Evolutionary conservation across 176 grass and related monocot genomes (phyloP), one percentile per base, ranked within the genome.

Genomic region (Musa beccarii): DNA sequence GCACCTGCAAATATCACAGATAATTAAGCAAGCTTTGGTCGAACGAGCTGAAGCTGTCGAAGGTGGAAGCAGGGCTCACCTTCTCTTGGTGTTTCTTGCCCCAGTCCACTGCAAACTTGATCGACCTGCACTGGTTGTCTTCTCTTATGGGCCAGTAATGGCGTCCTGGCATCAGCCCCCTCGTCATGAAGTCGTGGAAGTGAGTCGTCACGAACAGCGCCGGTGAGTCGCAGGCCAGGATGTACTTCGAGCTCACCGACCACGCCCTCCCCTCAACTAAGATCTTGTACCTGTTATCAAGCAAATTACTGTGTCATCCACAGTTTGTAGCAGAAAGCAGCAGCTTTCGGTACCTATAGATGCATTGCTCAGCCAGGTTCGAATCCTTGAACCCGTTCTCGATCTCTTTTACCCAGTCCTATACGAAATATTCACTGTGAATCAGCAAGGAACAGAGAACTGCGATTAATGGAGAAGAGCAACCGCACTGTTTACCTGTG

Each of bases 221-320:
- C 4, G 83, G 89, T 6, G 89, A 91, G 77, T 91, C 51, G 49
- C 85, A 91, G 8, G 83, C 83, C 63, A 91, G 29, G 10, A 85
- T 87, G 73, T 91, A 88, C 68, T 91, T 91, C 72, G 87, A 77
- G 23, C 89, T 91, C 67, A 91, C 85, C 0, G 89, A 91, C 85
- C 85, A 87, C 11, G 85, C 55, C 1, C 69, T 61, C 7, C 90
- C 90, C 24, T 92, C 86, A 3, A 89, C 68, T 17, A 84, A 92
- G 15, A 92, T 82, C 66, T 92, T 92, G 53, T 89, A 92, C 57
- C 89, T 92, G 53, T 21, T 28, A 21, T 10, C 59, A 71, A 74
- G 19, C 19, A 13, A 64, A 17, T 13, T 71, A 69, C 43, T 76
- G 11, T 1, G 55, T 23, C 71, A 51, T 49, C 34, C 68, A 66